phyloP scores from a whole-genome alignment of 208 protist species.

The Trypanosoma boissoni region DNA sequence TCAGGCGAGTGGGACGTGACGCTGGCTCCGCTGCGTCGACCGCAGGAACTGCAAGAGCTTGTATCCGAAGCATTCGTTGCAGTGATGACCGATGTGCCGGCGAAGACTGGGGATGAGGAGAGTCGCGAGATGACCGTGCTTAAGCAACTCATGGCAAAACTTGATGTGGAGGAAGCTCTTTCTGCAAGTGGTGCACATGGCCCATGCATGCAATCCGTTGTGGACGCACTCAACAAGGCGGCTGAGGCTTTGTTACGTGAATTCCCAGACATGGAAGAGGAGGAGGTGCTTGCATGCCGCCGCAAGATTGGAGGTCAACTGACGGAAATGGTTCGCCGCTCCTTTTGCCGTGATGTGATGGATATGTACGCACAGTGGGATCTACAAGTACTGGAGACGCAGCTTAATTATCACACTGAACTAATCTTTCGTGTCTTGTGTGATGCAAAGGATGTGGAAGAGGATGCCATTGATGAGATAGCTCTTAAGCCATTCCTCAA shows the following conservation, averaged over 20 bases:
- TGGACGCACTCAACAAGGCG: constrained; percentile 12
- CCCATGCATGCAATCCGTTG: constrained; percentile 12
- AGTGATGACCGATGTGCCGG: not conserved
- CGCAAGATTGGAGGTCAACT: constrained; percentile 14
- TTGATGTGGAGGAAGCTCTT: constrained; percentile 19
- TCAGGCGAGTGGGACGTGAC: constrained; percentile 46
- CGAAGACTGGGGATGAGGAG: not conserved
- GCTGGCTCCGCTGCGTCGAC: constrained; percentile 25
- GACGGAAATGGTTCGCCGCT: constrained; percentile 29
- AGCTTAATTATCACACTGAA: constrained; percentile 83
- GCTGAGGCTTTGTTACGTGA: not conserved
- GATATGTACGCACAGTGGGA: constrained; percentile 65
- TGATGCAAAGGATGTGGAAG: constrained; percentile 61
- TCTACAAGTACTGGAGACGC: constrained; percentile 69
- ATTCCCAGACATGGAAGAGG: constrained; percentile 12
- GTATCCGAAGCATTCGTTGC: constrained; percentile 17
- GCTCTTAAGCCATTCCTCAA: constrained; percentile 60
- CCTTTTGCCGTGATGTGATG: constrained; percentile 49
- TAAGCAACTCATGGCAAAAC: constrained; percentile 10
- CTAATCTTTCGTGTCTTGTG: constrained; percentile 73
- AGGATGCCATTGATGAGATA: constrained; percentile 53
- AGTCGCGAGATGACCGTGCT: constrained; percentile 4
- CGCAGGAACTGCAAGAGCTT: constrained; percentile 34
- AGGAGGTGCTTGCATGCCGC: constrained; percentile 16
- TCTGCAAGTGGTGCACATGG: not conserved